Evolutionary conservation across 2,329 filamentous ascomycete genomes (phyloP).

Genomic region (Fusarium nanum): DNA sequence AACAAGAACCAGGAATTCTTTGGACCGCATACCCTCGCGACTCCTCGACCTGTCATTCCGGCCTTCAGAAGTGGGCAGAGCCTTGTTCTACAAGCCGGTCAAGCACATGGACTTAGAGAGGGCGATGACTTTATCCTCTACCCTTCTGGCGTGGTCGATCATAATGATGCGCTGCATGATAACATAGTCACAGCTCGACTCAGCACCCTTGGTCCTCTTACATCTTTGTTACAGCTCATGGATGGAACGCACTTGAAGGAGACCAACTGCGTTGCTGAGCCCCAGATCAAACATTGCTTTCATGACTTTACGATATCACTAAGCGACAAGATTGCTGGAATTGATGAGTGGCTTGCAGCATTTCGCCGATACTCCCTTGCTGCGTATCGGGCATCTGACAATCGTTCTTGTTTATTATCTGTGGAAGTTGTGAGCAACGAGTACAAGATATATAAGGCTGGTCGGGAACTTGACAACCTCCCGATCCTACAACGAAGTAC

Average conservation of each 20-base stretch:
- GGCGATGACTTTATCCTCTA: conserved; percentile 18
- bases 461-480: background rate
- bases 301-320: background rate
- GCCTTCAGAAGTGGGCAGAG: background rate
- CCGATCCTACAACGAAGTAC: background rate
- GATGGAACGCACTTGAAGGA: background rate
- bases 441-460: background rate
- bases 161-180: background rate
- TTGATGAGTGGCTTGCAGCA: background rate
- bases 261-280: background rate
- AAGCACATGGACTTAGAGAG: conserved; percentile 13
- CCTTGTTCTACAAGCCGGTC: conserved; percentile 6
- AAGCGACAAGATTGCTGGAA: background rate
- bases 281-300: background rate
- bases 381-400: background rate
- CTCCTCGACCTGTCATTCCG: background rate
- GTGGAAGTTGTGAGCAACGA: background rate
- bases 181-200: background rate
- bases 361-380: background rate
- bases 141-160: background rate
- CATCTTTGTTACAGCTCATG: background rate
- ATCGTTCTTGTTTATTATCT: fast-evolving
- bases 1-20: conserved; percentile 34
- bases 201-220: background rate
- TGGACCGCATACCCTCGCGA: background rate